phyloP scores from a whole-genome alignment of 1,139 yeast species.

The Blastobotrys niveus region DNA sequence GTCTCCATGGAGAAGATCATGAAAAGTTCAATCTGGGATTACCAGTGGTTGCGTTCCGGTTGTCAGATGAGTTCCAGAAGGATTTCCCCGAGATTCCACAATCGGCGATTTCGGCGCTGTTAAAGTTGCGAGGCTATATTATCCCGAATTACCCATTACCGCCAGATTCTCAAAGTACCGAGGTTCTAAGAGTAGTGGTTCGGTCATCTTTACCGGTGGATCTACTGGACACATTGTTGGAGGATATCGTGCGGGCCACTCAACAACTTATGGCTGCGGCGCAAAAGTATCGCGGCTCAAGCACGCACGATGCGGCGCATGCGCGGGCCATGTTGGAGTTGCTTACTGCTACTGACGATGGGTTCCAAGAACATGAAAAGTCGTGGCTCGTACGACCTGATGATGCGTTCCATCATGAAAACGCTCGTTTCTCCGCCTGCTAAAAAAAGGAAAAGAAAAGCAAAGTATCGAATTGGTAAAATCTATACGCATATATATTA shows the following conservation, averaged over 20 bases:
- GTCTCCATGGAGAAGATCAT: conserved; percentile 21
- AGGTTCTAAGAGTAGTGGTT: conserved; percentile 80
- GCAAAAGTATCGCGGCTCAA: conserved; percentile 30
- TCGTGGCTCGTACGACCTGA: neutral
- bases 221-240: conserved; percentile 64
- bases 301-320: neutral
- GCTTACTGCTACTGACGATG: conserved; percentile 8
- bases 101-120: conserved; percentile 60
- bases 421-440: conserved; percentile 6
- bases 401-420: neutral
- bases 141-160: conserved; percentile 89
- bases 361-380: conserved; percentile 4
- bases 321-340: conserved; percentile 8
- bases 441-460: no score
- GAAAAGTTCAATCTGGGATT: conserved; percentile 61
- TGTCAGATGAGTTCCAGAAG: conserved; percentile 52
- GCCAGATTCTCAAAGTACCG: conserved; percentile 46
- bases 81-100: conserved; percentile 83
- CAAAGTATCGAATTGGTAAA: no score
- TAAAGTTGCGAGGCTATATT: conserved; percentile 80
- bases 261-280: conserved; percentile 49
- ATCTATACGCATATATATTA: no score
- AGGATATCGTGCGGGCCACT: conserved; percentile 53
- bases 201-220: conserved; percentile 67
- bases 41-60: conserved; percentile 84